Evolutionary conservation across 805 yeast species (phyloP).

Genomic region (Vanderwaltozyma verrucispora): DNA sequence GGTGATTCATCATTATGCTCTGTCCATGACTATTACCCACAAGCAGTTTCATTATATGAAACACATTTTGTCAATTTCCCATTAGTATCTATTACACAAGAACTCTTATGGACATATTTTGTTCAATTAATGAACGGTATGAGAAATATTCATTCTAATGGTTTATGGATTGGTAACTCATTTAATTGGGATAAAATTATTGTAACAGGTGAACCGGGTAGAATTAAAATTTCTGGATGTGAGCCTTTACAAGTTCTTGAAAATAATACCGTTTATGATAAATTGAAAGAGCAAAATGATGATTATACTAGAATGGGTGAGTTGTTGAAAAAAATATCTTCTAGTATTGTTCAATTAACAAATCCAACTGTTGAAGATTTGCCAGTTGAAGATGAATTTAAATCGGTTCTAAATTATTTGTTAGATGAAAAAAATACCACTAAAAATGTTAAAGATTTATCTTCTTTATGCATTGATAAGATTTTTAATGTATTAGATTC

Average conservation of each 20-base stretch:
- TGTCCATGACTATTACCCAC: conserved; percentile 79
- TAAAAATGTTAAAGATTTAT: conserved; percentile 28
- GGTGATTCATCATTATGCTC: conserved; percentile 68
- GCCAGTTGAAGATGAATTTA: conserved; percentile 36
- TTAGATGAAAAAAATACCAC: conserved; percentile 18
- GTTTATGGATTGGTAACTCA: conserved; percentile 43
- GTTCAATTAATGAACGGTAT: conserved; percentile 68
- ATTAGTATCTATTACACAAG: conserved; percentile 39
- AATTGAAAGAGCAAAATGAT: conserved; percentile 32
- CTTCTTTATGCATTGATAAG: conserved; percentile 34
- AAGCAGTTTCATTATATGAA: conserved; percentile 59
- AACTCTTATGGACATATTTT: conserved; percentile 62
- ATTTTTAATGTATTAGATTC: conserved; percentile 40
- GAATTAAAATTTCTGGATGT: conserved; percentile 61
- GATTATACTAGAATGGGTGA: conserved; percentile 55
- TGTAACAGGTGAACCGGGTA: conserved; percentile 52
- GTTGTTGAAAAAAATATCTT: conserved; percentile 30
- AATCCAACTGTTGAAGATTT: conserved; percentile 6
- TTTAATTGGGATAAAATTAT: conserved; percentile 60
- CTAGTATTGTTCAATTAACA: conserved; percentile 6
- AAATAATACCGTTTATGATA: conserved; percentile 22
- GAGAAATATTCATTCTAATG: conserved; percentile 51
- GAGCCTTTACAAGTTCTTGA: conserved; percentile 62
- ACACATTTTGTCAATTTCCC: conserved; percentile 41
- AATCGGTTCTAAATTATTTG: conserved; percentile 34